phyloP scores from a whole-genome alignment of 176 grass and related monocot genomes.

The Aegilops longissima region DNA sequence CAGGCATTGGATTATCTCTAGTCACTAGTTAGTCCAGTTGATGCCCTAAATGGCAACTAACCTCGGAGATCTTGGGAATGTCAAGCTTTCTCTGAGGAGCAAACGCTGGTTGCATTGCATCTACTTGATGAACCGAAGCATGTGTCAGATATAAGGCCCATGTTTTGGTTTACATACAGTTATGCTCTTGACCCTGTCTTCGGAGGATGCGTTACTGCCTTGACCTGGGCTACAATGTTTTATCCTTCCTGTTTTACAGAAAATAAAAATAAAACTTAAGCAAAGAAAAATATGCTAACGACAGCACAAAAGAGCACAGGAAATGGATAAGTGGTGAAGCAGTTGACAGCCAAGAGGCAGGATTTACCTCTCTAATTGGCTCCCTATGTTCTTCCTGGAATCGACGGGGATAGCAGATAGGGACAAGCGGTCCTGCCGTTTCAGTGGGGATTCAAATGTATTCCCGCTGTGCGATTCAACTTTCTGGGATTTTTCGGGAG shows the following conservation, averaged over 20 bases:
- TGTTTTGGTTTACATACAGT: not conserved
- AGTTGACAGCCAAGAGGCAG: slow-evolving; percentile 3
- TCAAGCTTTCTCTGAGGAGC: not conserved
- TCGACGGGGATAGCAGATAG: slow-evolving; percentile 66
- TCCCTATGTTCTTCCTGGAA: slow-evolving; percentile 59
- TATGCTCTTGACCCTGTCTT: not conserved
- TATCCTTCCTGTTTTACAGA: slow-evolving; percentile 40
- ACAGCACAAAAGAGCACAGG: not conserved
- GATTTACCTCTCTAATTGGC: slow-evolving; percentile 64
- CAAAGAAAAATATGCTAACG: not conserved
- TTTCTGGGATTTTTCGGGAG: slow-evolving; percentile 49
- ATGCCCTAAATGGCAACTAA: not conserved
- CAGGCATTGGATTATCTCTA: not conserved
- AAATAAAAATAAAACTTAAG: not conserved
- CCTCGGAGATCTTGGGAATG: not conserved
- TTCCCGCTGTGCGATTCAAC: not conserved
- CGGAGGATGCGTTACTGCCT: not conserved
- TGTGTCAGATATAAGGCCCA: not conserved
- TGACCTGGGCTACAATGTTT: slow-evolving; percentile 29
- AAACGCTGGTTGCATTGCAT: not conserved
- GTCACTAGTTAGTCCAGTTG: not conserved
- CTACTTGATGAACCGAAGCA: not conserved
- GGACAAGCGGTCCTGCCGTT: slow-evolving; percentile 58
- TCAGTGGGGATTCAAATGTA: slow-evolving; percentile 33
- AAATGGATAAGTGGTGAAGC: not conserved